Evolutionary conservation across 2,329 filamentous ascomycete genomes (phyloP), one percentile per base, ranked within the genome.

Genomic region (Microsporum audouinii): DNA sequence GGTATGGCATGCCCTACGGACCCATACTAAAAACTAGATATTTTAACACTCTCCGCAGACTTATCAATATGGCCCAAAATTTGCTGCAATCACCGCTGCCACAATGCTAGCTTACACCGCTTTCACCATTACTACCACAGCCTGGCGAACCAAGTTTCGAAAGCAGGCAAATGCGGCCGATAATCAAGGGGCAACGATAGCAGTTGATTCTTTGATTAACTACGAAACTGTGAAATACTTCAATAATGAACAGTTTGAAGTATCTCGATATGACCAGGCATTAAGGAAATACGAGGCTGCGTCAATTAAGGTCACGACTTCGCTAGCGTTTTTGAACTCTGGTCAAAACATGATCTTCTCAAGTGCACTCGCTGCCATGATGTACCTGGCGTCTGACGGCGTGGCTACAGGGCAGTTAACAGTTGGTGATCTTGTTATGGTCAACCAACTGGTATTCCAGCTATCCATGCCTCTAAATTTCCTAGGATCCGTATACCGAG

Each of bases 181-280:
- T 68, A 99, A 97, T 75, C 89, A 86, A 71, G 94, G 90, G 0
- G 95, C 92, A 0, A 97, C 92, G 0, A 90, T 97, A 5, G 92
- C 92, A 0, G 91, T 97, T 1, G 94, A 99, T 76, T 96, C 91
- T 0, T 78, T 99, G 58, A 96, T 99, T 79, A 99, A 99, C 77
- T 99, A 96, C 70, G 94, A 99, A 75, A 92, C 95, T 12, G 94
- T 99, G 71, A 99, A 99, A 76, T 96, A 97, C 77, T 99, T 97
- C 78, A 99, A 99, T 78, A 99, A 99, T 70, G 95, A 99, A 71
- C 89, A 88, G 66, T 97, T 91, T 66, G 94, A 99, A 76, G 89
- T 96, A 49, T 82, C 83, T 36, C 84, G 94, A 47, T 99, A 99
- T 72, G 91, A 97, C 74, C 84, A 86, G 68, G 91, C 94, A 0